Conservation (phyloP, 116 monocot genomes). For the Cymodocea nodosa region DNA sequence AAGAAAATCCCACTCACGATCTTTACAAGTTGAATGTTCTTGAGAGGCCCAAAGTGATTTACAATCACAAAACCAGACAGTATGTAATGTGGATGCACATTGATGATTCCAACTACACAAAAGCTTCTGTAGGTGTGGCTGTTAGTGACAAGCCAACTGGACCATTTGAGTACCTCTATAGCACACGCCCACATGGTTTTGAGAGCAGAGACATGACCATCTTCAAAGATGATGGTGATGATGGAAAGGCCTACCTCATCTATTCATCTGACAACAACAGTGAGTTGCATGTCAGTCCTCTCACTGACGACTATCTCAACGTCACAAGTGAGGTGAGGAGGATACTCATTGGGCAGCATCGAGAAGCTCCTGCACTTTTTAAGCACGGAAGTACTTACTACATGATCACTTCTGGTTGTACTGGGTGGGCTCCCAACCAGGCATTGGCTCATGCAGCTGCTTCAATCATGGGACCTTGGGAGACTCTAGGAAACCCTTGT, state of each 20-base stretch:
- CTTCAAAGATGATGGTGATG: constrained; percentile 87
- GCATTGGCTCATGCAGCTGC: no score
- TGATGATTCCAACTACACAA: constrained; percentile 82
- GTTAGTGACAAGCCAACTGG: constrained; percentile 52
- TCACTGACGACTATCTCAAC: no score
- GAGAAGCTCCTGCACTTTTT: no score
- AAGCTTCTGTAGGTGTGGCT: constrained; percentile 80
- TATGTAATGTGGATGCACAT: constrained; percentile 99
- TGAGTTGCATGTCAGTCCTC: no score
- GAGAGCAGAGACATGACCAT: constrained; percentile 44
- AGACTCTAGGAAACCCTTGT: no score
- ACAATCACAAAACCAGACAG: constrained; percentile 35
- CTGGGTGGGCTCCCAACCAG: no score
- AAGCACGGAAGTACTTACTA: no score
- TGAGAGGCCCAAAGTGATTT: constrained; percentile 87
- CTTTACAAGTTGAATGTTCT: constrained; percentile 73
- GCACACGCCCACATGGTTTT: constrained; percentile 59
- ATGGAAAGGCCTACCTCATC: constrained; percentile 63
- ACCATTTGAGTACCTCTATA: constrained; percentile 65
- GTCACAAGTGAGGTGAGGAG: no score
- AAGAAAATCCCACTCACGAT: constrained; percentile 54
- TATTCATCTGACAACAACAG: constrained; percentile 10
- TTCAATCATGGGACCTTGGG: no score
- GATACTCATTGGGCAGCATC: no score
- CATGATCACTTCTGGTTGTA: no score